phyloP scores from a whole-genome alignment of 2,329 filamentous ascomycete genomes.

The Waltergamsia citrina region DNA sequence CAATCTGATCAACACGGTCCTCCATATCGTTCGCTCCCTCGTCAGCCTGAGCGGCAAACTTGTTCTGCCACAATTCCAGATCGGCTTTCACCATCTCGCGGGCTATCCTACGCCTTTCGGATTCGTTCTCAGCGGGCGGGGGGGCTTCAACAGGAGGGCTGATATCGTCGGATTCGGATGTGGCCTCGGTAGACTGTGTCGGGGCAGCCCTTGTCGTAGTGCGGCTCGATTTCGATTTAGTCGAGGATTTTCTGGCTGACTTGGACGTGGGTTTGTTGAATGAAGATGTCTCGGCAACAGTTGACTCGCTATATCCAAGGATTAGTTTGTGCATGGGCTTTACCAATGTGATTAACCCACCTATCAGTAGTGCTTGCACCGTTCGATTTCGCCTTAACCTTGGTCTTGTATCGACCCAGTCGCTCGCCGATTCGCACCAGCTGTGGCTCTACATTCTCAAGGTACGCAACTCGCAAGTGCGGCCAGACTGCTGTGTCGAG shows the following conservation, averaged over 20 bases:
- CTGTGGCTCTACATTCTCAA: constrained; percentile 91
- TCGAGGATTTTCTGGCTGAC: constrained; percentile 15
- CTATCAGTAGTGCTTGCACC: constrained; percentile 7
- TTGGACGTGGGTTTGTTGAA: constrained; percentile 24
- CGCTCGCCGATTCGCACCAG: constrained; percentile 85
- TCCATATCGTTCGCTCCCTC: constrained; percentile 72
- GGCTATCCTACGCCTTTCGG: constrained; percentile 45
- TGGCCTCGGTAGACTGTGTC: constrained; percentile 7
- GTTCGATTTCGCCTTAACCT: constrained; percentile 14
- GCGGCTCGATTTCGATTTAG: constrained; percentile 15
- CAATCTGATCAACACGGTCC: constrained; percentile 51
- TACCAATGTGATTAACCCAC: neutral
- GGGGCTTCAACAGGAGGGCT: constrained; percentile 31
- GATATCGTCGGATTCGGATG: constrained; percentile 2
- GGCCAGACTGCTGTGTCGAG: constrained; percentile 74
- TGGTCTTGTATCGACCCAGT: constrained; percentile 61
- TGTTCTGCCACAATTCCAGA: constrained; percentile 75
- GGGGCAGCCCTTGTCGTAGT: too few relatives aligned
- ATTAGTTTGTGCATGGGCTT: too few relatives aligned
- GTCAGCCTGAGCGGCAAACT: constrained; percentile 77
- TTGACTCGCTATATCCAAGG: neutral
- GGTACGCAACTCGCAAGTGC: constrained; percentile 68
- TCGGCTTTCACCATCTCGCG: constrained; percentile 67
- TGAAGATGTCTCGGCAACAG: too few relatives aligned
- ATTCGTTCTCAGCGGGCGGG: constrained; percentile 34